Percentiles rank a stretch among this genome's conserved stretches.
Evolutionary conservation across 305 asterid species (phyloP).

Genomic region (Caryopteris hybrid): DNA sequence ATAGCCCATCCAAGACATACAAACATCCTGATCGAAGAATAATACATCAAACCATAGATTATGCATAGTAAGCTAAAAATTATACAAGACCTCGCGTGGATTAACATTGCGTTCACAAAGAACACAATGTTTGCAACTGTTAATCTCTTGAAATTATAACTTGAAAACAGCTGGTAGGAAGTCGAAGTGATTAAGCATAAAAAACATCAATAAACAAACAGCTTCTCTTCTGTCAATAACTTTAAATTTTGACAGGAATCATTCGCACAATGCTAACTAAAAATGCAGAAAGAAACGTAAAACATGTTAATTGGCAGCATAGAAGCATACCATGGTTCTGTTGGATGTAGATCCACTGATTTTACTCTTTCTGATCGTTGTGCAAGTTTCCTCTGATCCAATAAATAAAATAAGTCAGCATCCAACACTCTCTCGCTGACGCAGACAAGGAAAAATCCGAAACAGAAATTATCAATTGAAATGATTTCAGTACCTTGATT

Average conservation of each 20-base stretch:
- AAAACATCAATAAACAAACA: neutral
- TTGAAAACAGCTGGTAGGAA: neutral
- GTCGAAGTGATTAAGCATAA: slow-evolving; percentile 6
- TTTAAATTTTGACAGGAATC: neutral
- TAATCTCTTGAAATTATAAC: neutral
- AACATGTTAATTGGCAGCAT: neutral
- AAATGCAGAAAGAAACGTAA: slow-evolving; percentile 5
- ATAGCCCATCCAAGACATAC: neutral
- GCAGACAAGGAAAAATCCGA: neutral
- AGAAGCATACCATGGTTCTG: slow-evolving; percentile 84
- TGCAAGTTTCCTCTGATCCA: slow-evolving; percentile 82
- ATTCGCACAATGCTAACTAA: neutral
- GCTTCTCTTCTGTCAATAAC: neutral
- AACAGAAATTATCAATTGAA: slow-evolving; percentile 5
- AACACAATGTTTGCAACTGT: neutral
- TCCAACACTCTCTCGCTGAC: slow-evolving; percentile 1
- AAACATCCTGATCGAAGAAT: neutral
- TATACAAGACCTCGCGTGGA: neutral
- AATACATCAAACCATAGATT: neutral
- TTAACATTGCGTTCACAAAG: neutral
- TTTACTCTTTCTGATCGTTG: slow-evolving; percentile 95
- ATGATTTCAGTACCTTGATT: slow-evolving; percentile 64
- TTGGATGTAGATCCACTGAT: slow-evolving; percentile 95
- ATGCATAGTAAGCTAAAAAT: neutral
- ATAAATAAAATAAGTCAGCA: slow-evolving; percentile 22